Evolutionary conservation across 257 asterid species (phyloP), one percentile per base, ranked within the genome.

Genomic region (Nicotiana obtusifolia): DNA sequence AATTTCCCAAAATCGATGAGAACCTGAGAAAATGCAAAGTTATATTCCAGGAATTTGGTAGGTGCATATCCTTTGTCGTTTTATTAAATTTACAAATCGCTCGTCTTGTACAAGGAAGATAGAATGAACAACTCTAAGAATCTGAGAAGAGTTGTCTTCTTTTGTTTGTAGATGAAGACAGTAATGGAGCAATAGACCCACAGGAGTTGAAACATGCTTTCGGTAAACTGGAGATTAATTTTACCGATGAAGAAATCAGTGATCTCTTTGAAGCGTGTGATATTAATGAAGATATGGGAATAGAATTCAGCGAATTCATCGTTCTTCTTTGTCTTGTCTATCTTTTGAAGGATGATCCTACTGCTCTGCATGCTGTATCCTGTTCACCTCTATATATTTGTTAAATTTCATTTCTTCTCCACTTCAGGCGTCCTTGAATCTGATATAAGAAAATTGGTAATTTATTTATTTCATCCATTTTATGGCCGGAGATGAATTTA

Each of bases 271-370:
- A 88, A 86, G 98, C 93, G 1, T 95, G 98, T 80, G 99, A 95
- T 86, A 88, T 95, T 84, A 95, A 91, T 64, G 93, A 90, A 11
- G 94, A 93, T 83, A 90, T 83, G 93, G 89, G 87, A 62, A 91
- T 95, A 77, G 88, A 84, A 41, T 95, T 95, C 91, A 92, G 90
- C 7, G 99, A 95, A 80, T 95, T 95, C 87, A 89, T 95, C 17
- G 99, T 95, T 81, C 97, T 95, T 84, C 97, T 95, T 31, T 95
- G 98, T 86, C 97, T 95, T 15, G 97, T 93, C 80, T 90, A 93
- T 90, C 97, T 95, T 84, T 90, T 95, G 81, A 88, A 91, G 92
- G 93, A 93, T 78, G 94, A 87, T 84, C 89, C 93, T 60, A 62
- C 83, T 31, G 85, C 84, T 22, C 69, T 77, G 61, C 86, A 81